phyloP scores from a whole-genome alignment of 495 filamentous ascomycete species.

The Lophiotrema nucula region DNA sequence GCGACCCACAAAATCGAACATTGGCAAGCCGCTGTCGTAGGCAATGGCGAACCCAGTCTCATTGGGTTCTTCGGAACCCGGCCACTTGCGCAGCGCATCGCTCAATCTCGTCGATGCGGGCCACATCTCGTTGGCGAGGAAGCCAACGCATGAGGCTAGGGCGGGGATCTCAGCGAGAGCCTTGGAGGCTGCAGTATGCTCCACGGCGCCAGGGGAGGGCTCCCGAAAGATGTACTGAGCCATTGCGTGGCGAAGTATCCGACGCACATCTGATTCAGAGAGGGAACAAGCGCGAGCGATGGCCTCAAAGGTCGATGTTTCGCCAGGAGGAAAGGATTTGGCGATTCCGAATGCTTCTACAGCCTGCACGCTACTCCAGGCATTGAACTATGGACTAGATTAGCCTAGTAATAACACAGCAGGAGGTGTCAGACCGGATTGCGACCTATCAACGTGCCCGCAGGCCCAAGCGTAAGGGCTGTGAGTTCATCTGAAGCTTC shows the following conservation, averaged over 20 bases:
- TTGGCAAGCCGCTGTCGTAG: conserved; percentile 2
- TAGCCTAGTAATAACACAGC: background rate
- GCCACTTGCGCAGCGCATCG: conserved; percentile 16
- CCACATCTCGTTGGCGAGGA: background rate
- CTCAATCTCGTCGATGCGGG: background rate
- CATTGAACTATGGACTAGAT: background rate
- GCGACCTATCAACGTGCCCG: background rate
- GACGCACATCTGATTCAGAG: background rate
- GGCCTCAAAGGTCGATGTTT: background rate
- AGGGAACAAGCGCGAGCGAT: background rate
- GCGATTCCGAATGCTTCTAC: background rate
- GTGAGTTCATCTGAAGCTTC: conserved; percentile 1
- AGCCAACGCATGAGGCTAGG: conserved; percentile 1
- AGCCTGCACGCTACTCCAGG: background rate
- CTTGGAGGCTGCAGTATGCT: conserved; percentile 15
- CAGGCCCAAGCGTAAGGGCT: background rate
- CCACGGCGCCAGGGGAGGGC: conserved; percentile 5
- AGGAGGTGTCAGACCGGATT: background rate
- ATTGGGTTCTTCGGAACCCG: conserved; percentile 19
- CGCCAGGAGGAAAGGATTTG: background rate
- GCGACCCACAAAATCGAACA: conserved; percentile 10
- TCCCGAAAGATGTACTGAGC: conserved; percentile 12
- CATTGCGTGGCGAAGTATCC: conserved; percentile 2
- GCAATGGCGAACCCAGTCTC: conserved; percentile 12
- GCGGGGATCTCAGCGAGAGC: conserved; percentile 2